Evolutionary conservation across 805 yeast genomes (phyloP).

Genomic region (Wickerhamomyces rabaulensis): DNA sequence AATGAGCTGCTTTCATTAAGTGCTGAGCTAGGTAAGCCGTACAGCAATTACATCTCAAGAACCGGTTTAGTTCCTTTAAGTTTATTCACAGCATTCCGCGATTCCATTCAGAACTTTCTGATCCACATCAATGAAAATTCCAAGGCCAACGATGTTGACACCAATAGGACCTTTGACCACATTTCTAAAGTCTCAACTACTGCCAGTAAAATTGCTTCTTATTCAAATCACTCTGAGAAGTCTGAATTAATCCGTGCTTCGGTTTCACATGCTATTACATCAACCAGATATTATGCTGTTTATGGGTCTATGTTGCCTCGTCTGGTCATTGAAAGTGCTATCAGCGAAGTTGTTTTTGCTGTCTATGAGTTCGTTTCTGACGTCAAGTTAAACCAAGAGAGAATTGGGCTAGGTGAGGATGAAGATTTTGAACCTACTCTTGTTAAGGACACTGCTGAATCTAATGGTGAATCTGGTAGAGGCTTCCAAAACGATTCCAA

Average conservation of each 20-base stretch:
- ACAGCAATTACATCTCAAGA: constrained; percentile 26
- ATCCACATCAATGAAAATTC: constrained; percentile 26
- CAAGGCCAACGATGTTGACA: constrained; percentile 11
- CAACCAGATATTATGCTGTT: constrained; percentile 67
- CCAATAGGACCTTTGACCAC: constrained; percentile 42
- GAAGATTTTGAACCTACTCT: not conserved
- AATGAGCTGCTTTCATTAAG: constrained; percentile 21
- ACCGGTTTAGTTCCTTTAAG: constrained; percentile 44
- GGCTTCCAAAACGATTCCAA: not conserved
- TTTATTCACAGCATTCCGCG: constrained; percentile 40
- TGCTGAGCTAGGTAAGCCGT: constrained; percentile 18
- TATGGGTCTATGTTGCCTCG: constrained; percentile 64
- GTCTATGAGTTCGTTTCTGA: constrained; percentile 56
- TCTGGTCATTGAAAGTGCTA: constrained; percentile 66
- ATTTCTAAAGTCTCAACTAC: constrained; percentile 44
- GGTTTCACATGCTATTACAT: constrained; percentile 68
- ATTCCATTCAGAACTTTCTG: constrained; percentile 43
- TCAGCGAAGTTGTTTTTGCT: constrained; percentile 65
- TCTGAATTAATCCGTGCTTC: constrained; percentile 55
- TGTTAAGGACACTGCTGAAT: not conserved
- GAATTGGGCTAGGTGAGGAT: not conserved
- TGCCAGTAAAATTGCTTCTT: constrained; percentile 25
- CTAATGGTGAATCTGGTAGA: not conserved
- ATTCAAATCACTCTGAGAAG: constrained; percentile 31
- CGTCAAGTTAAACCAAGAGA: constrained; percentile 35